Percentiles rank a stretch among this genome's conserved stretches.
phyloP scores from a whole-genome alignment of 495 filamentous ascomycete genomes.

The Cercophora scortea region DNA sequence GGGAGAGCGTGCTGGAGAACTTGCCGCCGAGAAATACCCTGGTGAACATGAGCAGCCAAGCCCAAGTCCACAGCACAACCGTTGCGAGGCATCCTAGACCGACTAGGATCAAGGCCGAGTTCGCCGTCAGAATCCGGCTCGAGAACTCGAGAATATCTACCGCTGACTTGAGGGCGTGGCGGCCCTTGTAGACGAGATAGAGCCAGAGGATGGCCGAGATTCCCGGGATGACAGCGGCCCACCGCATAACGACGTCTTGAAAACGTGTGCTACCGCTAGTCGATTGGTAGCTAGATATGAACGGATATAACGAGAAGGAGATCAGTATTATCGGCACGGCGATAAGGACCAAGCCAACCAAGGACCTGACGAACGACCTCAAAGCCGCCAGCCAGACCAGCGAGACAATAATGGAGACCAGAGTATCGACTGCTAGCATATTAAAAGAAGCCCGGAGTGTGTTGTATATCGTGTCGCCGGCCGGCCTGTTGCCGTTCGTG shows the following conservation, averaged over 20 bases:
- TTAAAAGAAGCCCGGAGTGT: constrained; percentile 82
- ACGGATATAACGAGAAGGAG: constrained; percentile 83
- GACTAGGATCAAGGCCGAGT: constrained; percentile 73
- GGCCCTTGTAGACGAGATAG: constrained; percentile 69
- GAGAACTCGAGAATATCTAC: constrained; percentile 86
- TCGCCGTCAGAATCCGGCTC: constrained; percentile 75
- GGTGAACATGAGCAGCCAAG: constrained; percentile 96
- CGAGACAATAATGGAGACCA: constrained; percentile 81
- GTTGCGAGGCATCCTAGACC: constrained; percentile 69
- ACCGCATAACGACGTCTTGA: constrained; percentile 88
- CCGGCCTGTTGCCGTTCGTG: constrained; percentile 53
- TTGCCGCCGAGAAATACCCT: constrained; percentile 85
- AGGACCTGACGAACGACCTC: constrained; percentile 70
- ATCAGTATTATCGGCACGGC: constrained; percentile 78
- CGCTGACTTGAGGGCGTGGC: constrained; percentile 70
- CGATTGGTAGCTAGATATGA: constrained; percentile 82
- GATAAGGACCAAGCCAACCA: constrained; percentile 71
- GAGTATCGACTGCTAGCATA: constrained; percentile 79
- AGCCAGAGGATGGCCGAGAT: constrained; percentile 70
- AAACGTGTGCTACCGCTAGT: constrained; percentile 57
- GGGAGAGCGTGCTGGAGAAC: constrained; percentile 47
- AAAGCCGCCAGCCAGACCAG: constrained; percentile 86
- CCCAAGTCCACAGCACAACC: constrained; percentile 85
- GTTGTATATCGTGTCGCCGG: constrained; percentile 86
- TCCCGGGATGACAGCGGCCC: constrained; percentile 69